These are phyloP conservation scores for Geranomyces michiganensis DNA, from an alignment of 192 early-diverging fungal species.

Conservation along the genomic window DNA sequence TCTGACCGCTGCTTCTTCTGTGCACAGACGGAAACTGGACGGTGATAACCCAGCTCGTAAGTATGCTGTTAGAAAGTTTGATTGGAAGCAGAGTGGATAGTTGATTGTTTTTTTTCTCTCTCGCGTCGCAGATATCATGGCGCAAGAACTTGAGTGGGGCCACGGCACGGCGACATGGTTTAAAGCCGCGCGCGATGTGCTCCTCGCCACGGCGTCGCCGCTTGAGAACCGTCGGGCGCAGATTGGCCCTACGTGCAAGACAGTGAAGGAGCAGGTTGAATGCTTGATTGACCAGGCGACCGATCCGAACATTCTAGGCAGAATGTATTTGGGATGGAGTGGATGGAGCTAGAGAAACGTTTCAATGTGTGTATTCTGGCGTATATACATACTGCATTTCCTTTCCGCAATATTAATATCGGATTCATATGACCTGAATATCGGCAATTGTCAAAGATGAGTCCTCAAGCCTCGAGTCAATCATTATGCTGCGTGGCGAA, in stretches of 20 bases:
- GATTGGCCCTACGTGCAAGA: conserved; percentile 47
- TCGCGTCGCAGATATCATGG: conserved; percentile 50
- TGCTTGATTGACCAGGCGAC: conserved; percentile 77
- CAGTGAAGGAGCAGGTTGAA: conserved; percentile 68
- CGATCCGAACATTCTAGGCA: conserved; percentile 67
- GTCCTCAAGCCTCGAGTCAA: too few species aligned
- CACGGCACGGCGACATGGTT: conserved; percentile 64
- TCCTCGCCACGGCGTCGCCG: conserved; percentile 36
- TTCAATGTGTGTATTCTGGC: too few species aligned
- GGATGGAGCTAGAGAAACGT: conserved; percentile 40
- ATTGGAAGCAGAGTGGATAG: too few species aligned
- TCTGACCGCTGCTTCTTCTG: not conserved
- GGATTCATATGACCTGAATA: too few species aligned
- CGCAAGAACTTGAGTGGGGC: conserved; percentile 62
- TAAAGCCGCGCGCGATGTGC: conserved; percentile 43
- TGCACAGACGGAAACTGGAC: conserved; percentile 57
- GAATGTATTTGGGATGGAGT: conserved; percentile 71
- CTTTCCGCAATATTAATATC: too few species aligned
- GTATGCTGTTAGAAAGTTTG: conserved; percentile 7
- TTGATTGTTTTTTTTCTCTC: not conserved
- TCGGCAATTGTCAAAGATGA: too few species aligned
- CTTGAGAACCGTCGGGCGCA: conserved; percentile 49
- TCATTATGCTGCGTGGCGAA: too few species aligned
- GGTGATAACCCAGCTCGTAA: conserved; percentile 71
- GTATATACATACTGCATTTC: too few species aligned